A percentile compares a stretch with the other conserved stretches of the same genome.
phyloP scores from a whole-genome alignment of 495 filamentous ascomycete genomes.

The Usnea hakonensis region DNA sequence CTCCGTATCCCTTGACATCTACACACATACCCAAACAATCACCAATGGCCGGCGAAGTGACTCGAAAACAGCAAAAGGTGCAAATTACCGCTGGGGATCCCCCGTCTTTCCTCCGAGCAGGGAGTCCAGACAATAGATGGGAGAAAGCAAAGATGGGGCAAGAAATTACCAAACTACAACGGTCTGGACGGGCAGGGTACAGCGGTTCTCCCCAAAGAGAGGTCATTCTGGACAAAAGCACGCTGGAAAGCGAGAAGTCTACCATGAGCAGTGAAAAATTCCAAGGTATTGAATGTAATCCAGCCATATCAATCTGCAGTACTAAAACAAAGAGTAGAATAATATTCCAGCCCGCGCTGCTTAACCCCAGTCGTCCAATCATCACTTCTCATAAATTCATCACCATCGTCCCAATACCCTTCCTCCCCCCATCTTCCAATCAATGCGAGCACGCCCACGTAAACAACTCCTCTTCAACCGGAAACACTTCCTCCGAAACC shows the following conservation, averaged over 20 bases:
- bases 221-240: too few relatives aligned
- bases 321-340: not conserved
- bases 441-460: constrained; percentile 7
- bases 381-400: too few relatives aligned
- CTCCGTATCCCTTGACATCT: not conserved
- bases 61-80: not conserved
- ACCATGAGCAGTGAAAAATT: not conserved
- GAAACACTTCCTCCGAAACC: constrained; percentile 3
- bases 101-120: not conserved
- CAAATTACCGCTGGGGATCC: not conserved
- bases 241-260: too few relatives aligned
- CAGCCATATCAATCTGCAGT: not conserved
- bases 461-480: constrained; percentile 10
- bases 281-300: not conserved
- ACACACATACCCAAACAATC: not conserved
- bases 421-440: too few relatives aligned
- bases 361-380: not conserved
- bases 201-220: too few relatives aligned
- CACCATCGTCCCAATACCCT: not conserved
- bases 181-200: too few relatives aligned
- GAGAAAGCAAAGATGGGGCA: not conserved
- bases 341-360: not conserved
- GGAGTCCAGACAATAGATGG: not conserved
- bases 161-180: not conserved
- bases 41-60: not conserved